These are phyloP conservation scores for Saccharum spontaneum DNA, from an alignment of 176 grass and related monocot genomes.

Conservation along the genomic window DNA sequence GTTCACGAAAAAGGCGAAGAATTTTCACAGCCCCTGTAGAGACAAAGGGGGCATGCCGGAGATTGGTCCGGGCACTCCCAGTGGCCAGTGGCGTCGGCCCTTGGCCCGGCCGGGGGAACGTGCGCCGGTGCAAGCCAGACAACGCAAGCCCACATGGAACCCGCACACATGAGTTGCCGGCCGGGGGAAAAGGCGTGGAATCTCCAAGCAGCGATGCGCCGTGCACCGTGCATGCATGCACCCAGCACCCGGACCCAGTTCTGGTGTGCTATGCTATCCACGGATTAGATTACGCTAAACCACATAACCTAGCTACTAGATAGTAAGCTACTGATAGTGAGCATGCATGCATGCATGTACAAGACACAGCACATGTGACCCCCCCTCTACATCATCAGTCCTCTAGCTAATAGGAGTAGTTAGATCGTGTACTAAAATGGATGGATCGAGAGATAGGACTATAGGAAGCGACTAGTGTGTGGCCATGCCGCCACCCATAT, in stretches of 20 bases:
- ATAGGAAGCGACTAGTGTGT: not conserved
- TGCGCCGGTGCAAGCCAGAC: slow-evolving; percentile 35
- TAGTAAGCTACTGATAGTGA: not conserved
- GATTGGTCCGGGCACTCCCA: not conserved
- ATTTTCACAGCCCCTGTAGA: not conserved
- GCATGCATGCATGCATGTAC: not conserved
- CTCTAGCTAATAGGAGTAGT: not conserved
- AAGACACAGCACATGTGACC: slow-evolving; percentile 41
- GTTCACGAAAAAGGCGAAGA: not conserved
- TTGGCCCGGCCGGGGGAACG: slow-evolving; percentile 23
- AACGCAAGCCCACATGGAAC: slow-evolving; percentile 38
- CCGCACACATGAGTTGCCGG: slow-evolving; percentile 32
- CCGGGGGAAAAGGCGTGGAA: not conserved
- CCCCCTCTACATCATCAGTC: not conserved
- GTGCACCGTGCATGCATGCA: not conserved
- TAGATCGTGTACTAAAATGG: not conserved
- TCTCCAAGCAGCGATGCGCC: not conserved
- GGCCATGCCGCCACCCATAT: too few relatives aligned
- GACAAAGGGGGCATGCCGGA: slow-evolving; percentile 19
- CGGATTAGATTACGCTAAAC: not conserved
- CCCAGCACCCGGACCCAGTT: not conserved
- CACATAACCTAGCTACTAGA: not conserved
- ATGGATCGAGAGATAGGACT: not conserved
- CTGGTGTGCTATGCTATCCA: not conserved
- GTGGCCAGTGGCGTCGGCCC: not conserved